Conservation (phyloP, 2,329 filamentous ascomycete species). For the Xylaria sp. region DNA sequence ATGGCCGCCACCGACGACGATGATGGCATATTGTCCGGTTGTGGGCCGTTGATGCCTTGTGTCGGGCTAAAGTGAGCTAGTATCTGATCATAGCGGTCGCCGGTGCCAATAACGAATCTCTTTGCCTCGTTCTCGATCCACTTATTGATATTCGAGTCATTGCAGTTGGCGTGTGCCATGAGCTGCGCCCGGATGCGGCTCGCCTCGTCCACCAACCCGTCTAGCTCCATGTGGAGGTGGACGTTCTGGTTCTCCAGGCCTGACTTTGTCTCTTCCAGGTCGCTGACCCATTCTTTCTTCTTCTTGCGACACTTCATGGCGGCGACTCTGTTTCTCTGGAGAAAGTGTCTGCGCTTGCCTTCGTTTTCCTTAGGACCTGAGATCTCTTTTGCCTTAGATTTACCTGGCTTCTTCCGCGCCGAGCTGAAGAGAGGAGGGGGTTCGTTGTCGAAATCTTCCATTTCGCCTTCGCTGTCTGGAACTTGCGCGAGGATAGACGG, state of each 20-base stretch:
- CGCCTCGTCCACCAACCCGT: slow-evolving; percentile 51
- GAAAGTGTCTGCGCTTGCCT: slow-evolving; percentile 60
- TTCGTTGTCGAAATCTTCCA: slow-evolving; percentile 22
- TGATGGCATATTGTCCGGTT: slow-evolving; percentile 20
- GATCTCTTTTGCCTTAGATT: slow-evolving; percentile 36
- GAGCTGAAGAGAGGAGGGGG: slow-evolving; percentile 20
- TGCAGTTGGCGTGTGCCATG: slow-evolving; percentile 59
- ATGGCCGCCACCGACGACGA: slow-evolving; percentile 8
- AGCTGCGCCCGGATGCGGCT: slow-evolving; percentile 56
- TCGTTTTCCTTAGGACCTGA: slow-evolving; percentile 39
- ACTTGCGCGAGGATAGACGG: slow-evolving; percentile 1
- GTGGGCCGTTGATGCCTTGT: slow-evolving; percentile 15
- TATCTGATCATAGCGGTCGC: slow-evolving; percentile 41
- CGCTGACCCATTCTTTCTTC: slow-evolving; percentile 59
- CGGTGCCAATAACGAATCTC: slow-evolving; percentile 50
- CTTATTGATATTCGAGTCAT: slow-evolving; percentile 57
- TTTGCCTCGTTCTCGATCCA: slow-evolving; percentile 61
- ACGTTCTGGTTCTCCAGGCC: slow-evolving; percentile 52
- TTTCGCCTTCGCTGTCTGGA: slow-evolving; percentile 4
- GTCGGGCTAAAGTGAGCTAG: slow-evolving; percentile 29
- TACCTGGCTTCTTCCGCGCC: slow-evolving; percentile 32
- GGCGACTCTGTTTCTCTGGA: slow-evolving; percentile 74
- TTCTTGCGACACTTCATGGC: slow-evolving; percentile 78
- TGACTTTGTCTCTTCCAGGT: slow-evolving; percentile 54
- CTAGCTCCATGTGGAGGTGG: slow-evolving; percentile 51